Evolutionary conservation across 2,329 filamentous ascomycete genomes (phyloP).

Genomic region (Neurospora crassa): DNA sequence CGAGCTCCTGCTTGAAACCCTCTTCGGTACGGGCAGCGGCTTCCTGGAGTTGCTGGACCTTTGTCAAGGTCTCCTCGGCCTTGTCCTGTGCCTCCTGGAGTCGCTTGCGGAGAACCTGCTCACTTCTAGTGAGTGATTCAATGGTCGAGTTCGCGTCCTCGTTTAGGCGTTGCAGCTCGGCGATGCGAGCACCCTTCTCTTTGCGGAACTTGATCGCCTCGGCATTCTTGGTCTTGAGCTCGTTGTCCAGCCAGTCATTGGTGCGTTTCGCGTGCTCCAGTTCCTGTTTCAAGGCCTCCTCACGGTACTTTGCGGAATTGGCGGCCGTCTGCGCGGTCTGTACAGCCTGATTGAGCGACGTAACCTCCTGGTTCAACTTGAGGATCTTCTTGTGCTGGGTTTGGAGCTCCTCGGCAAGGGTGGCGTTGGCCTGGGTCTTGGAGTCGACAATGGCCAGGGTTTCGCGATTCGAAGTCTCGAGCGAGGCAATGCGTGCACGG

Average conservation of each 20-base stretch:
- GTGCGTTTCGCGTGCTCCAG: conserved; percentile 80
- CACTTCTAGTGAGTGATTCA: conserved; percentile 68
- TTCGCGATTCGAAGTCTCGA: conserved; percentile 88
- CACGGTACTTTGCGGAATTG: conserved; percentile 77
- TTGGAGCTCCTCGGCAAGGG: conserved; percentile 75
- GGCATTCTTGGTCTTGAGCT: conserved; percentile 80
- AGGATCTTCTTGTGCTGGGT: conserved; percentile 83
- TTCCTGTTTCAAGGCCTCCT: conserved; percentile 84
- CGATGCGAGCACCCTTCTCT: conserved; percentile 83
- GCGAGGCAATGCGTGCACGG: conserved; percentile 70
- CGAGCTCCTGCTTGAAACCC: conserved; percentile 77
- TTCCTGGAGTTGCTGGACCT: conserved; percentile 79
- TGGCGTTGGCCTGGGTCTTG: conserved; percentile 79
- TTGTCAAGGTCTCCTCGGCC: conserved; percentile 72
- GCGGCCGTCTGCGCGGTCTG: conserved; percentile 74
- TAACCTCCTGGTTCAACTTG: conserved; percentile 73
- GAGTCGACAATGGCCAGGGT: conserved; percentile 81
- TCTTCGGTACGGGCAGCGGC: conserved; percentile 74
- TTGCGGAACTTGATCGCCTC: conserved; percentile 88
- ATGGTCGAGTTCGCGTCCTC: conserved; percentile 74
- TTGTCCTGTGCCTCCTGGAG: conserved; percentile 79
- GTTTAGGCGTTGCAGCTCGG: conserved; percentile 78
- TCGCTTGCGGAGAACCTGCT: conserved; percentile 69
- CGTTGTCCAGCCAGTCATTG: conserved; percentile 86
- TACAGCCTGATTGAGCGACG: conserved; percentile 69